phyloP scores from a whole-genome alignment of 2,329 filamentous ascomycete species.

The Trichoderma afroharzianum region DNA sequence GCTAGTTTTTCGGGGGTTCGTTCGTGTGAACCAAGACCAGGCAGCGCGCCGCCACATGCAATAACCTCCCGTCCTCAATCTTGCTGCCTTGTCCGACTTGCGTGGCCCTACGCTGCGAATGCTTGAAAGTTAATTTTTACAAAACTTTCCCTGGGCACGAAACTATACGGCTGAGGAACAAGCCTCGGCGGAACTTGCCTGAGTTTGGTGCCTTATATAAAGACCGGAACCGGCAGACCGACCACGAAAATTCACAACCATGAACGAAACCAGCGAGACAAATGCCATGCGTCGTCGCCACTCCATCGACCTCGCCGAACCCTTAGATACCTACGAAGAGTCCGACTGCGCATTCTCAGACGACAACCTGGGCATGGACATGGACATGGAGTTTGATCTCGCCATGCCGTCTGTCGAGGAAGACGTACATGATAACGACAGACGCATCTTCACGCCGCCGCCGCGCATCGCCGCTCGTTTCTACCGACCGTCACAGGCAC shows the following conservation, averaged over 20 bases:
- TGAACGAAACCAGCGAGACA: constrained; percentile 9
- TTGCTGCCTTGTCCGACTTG: neutral
- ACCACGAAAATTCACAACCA: neutral
- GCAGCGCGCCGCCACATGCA: constrained; percentile 1
- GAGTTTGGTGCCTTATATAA: neutral
- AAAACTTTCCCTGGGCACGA: neutral
- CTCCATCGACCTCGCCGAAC: constrained; percentile 40
- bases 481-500: constrained; percentile 62
- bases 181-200: neutral
- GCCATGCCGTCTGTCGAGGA: constrained; percentile 38
- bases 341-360: constrained; percentile 29
- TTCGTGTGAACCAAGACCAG: neutral
- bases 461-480: constrained; percentile 76
- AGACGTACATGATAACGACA: constrained; percentile 34
- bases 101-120: neutral
- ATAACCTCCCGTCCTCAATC: neutral
- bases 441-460: constrained; percentile 57
- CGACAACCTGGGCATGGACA: constrained; percentile 22
- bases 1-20: neutral
- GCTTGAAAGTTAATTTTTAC: neutral
- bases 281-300: constrained; percentile 41
- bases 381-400: constrained; percentile 35
- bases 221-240: neutral
- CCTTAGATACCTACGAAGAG: constrained; percentile 38
- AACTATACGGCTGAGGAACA: neutral